phyloP scores from a whole-genome alignment of 2,329 filamentous ascomycete genomes.

The Aspergillus awamori region DNA sequence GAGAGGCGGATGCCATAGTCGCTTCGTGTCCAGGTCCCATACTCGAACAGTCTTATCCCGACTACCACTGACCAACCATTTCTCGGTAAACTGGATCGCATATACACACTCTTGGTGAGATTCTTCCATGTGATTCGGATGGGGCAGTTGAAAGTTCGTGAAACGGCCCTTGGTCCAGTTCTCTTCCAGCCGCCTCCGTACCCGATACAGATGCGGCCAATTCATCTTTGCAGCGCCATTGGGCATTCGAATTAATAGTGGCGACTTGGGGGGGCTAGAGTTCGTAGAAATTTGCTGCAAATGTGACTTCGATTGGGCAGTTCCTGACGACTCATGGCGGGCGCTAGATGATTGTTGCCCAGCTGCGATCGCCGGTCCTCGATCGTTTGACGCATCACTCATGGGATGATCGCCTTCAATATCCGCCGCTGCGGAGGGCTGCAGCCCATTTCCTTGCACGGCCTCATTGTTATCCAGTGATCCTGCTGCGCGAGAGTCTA shows the following conservation, averaged over 20 bases:
- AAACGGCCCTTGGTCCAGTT: conserved; percentile 88
- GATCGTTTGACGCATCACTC: conserved; percentile 42
- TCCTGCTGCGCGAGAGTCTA: conserved; percentile 42
- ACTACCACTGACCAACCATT: conserved; percentile 90
- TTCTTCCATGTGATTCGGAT: conserved; percentile 76
- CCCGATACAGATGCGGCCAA: conserved; percentile 91
- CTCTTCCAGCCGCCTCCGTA: conserved; percentile 79
- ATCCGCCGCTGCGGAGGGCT: conserved; percentile 28
- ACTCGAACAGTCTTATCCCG: conserved; percentile 84
- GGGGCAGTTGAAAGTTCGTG: conserved; percentile 86
- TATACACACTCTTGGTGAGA: conserved; percentile 93
- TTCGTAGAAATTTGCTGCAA: conserved; percentile 25
- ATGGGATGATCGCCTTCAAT: conserved; percentile 48
- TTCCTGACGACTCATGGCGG: conserved; percentile 11
- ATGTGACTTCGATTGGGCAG: conserved; percentile 13
- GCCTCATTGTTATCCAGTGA: conserved; percentile 15
- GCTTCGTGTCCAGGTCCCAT: conserved; percentile 83
- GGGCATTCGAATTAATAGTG: conserved; percentile 35
- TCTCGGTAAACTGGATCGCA: conserved; percentile 82
- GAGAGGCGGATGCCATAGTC: conserved; percentile 74
- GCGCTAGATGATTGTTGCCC: conserved; percentile 24
- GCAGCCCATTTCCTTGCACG: conserved; percentile 8
- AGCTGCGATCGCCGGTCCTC: conserved; percentile 15
- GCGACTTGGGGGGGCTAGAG: conserved; percentile 27
- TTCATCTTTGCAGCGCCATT: conserved; percentile 64